phyloP scores from a whole-genome alignment of 2,329 filamentous ascomycete genomes.

The Fusarium denticulatum region DNA sequence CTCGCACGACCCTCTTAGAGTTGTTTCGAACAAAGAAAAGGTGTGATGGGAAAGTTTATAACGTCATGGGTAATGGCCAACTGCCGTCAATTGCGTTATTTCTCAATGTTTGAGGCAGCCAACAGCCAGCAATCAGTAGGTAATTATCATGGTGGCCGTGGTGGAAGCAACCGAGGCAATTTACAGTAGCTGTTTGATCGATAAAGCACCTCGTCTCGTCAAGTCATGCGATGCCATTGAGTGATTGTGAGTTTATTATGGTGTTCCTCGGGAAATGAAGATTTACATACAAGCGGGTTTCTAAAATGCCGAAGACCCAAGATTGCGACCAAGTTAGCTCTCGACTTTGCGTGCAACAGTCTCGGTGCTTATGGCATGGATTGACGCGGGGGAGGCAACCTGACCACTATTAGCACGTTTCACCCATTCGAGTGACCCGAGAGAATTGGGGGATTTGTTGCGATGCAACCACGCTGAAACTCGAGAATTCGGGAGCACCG shows the following conservation, averaged over 20 bases:
- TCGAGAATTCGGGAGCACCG: conserved; percentile 14
- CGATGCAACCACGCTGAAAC: conserved; percentile 41
- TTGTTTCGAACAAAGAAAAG: conserved; percentile 36
- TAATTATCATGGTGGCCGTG: not conserved
- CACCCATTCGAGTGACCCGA: conserved; percentile 15
- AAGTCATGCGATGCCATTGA: not conserved
- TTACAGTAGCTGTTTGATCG: not conserved
- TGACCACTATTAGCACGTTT: conserved; percentile 38
- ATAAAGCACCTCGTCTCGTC: not conserved
- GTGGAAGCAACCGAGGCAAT: not conserved
- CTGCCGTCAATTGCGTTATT: not conserved
- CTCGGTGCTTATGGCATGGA: conserved; percentile 29
- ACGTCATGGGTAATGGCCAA: conserved; percentile 2
- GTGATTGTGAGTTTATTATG: not conserved
- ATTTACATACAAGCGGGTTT: conserved; percentile 25
- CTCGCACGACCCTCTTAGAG: not conserved
- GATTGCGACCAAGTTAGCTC: not conserved
- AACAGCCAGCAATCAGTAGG: not conserved
- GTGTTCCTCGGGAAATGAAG: conserved; percentile 24
- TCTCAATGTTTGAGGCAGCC: not conserved
- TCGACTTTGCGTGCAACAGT: conserved; percentile 1
- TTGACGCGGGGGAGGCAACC: conserved; percentile 39
- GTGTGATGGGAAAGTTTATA: not conserved
- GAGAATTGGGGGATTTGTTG: conserved; percentile 28
- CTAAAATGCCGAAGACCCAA: conserved; percentile 12